Evolutionary conservation across 139 green algal species (phyloP).

Genomic region (Closterium sp.): DNA sequence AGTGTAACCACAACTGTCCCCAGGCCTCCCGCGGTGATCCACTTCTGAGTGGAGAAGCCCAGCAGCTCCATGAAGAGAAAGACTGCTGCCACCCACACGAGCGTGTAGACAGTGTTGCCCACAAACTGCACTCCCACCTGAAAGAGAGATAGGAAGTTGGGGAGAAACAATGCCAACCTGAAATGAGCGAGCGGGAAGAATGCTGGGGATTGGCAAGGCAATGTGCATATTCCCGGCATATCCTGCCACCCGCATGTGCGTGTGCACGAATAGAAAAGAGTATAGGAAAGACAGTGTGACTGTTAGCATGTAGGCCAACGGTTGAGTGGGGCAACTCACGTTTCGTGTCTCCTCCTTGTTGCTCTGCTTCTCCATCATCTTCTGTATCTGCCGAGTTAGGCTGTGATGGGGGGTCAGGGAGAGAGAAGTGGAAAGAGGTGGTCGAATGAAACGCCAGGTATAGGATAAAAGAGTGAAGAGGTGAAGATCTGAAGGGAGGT

Average conservation of each 20-base stretch:
- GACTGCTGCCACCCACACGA: conserved; percentile 38
- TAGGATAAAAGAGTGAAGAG: background rate
- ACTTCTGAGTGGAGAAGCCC: conserved; percentile 50
- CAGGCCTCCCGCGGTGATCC: conserved; percentile 48
- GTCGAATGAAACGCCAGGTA: background rate
- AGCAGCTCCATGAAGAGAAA: conserved; percentile 48
- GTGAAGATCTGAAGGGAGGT: background rate
- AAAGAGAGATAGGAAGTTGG: background rate
- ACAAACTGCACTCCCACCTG: conserved; percentile 47
- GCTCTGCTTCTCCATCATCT: conserved; percentile 6
- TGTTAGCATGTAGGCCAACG: no score
- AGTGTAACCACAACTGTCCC: conserved; percentile 41
- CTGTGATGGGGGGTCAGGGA: background rate
- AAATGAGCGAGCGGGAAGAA: background rate
- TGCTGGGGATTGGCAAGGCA: no score
- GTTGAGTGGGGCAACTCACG: background rate
- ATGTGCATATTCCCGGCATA: background rate
- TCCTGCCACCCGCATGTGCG: background rate
- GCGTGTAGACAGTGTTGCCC: conserved; percentile 40
- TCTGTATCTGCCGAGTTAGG: background rate
- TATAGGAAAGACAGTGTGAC: no score
- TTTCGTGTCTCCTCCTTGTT: conserved; percentile 2
- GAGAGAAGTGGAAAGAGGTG: no score
- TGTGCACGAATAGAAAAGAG: background rate
- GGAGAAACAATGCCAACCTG: no score